Evolutionary conservation across 2,329 filamentous ascomycete genomes (phyloP).

Genomic region (Bisporella sp.): DNA sequence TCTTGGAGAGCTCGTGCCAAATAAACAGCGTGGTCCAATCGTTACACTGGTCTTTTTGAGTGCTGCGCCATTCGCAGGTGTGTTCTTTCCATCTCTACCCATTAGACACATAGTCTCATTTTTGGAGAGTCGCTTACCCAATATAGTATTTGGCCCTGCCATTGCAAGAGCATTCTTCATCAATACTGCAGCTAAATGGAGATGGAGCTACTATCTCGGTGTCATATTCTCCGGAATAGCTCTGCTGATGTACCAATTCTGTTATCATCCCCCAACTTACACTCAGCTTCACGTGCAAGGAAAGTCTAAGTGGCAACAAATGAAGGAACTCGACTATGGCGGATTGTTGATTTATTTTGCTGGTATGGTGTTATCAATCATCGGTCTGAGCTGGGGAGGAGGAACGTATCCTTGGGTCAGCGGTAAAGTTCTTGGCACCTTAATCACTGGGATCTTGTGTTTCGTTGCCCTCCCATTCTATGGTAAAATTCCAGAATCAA

Average conservation of each 20-base stretch:
- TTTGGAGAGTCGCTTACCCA: no score
- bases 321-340: slow-evolving; percentile 38
- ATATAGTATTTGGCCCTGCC: slow-evolving; percentile 35
- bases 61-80: slow-evolving; percentile 31
- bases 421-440: slow-evolving; percentile 27
- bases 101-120: background rate
- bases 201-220: slow-evolving; percentile 43
- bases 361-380: slow-evolving; percentile 35
- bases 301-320: slow-evolving; percentile 29
- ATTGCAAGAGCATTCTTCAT: slow-evolving; percentile 38
- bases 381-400: slow-evolving; percentile 38
- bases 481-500: slow-evolving; percentile 6
- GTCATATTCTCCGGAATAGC: slow-evolving; percentile 36
- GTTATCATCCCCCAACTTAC: slow-evolving; percentile 41
- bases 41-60: slow-evolving; percentile 33
- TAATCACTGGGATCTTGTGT: slow-evolving; percentile 12
- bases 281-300: slow-evolving; percentile 33
- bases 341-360: slow-evolving; percentile 36
- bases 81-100: background rate
- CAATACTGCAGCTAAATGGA: slow-evolving; percentile 37
- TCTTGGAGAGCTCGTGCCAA: slow-evolving; percentile 37
- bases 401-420: slow-evolving; percentile 36
- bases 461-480: slow-evolving; percentile 14
- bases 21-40: slow-evolving; percentile 32
- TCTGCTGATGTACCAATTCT: slow-evolving; percentile 34